Evolutionary conservation across 805 yeast species (phyloP).

Genomic region (Saccharomycopsis javanensis): DNA sequence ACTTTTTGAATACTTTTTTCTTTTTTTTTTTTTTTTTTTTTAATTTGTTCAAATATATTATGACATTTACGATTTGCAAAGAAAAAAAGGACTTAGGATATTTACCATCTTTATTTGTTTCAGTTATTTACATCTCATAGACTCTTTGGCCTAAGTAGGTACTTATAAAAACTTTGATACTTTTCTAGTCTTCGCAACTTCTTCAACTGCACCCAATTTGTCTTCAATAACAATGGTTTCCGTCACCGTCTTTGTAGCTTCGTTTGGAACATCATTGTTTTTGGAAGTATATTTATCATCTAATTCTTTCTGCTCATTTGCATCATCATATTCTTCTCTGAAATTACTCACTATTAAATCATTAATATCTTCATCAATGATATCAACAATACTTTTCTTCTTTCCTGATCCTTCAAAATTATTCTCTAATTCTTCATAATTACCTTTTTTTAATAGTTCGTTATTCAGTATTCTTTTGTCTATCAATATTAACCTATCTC

Average conservation of each 20-base stretch:
- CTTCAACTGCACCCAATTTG: conserved; percentile 31
- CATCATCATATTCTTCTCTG: not conserved
- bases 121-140: not conserved
- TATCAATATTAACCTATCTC: conserved; percentile 27
- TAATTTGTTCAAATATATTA: not conserved
- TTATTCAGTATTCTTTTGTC: conserved; percentile 14
- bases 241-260: conserved; percentile 20
- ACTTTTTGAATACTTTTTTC: not conserved
- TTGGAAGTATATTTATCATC: not conserved
- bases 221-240: conserved; percentile 27
- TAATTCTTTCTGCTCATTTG: not conserved
- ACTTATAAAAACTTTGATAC: conserved; percentile 30
- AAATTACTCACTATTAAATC: not conserved
- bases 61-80: not conserved
- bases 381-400: conserved; percentile 1
- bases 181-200: conserved; percentile 30
- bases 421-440: conserved; percentile 13
- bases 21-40: not conserved
- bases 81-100: no score
- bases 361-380: not conserved
- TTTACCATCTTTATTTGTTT: not conserved
- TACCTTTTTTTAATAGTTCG: conserved; percentile 13
- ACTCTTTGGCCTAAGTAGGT: not conserved
- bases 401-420: not conserved
- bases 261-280: conserved; percentile 14